phyloP scores from a whole-genome alignment of 2,329 filamentous ascomycete species.

The Aspergillus udagawae region DNA sequence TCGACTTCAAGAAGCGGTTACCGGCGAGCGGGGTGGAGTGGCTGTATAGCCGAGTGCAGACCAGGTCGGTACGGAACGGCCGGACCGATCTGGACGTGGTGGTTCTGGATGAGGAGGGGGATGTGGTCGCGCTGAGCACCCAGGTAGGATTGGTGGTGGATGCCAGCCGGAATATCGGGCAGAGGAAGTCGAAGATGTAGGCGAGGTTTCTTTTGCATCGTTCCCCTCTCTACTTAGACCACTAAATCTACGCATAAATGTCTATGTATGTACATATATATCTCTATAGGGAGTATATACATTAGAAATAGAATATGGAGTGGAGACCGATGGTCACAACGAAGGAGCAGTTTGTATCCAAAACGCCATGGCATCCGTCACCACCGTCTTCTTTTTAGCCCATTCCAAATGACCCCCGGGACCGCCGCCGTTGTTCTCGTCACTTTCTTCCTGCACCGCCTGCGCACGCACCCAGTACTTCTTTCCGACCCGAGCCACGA shows the following conservation, averaged over 20 bases:
- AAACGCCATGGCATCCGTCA: slow-evolving; percentile 39
- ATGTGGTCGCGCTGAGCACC: slow-evolving; percentile 64
- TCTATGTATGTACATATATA: slow-evolving; percentile 5
- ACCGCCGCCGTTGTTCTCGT: slow-evolving; percentile 12
- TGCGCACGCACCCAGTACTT: slow-evolving; percentile 42
- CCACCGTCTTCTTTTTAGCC: slow-evolving; percentile 31
- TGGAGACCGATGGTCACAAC: background rate
- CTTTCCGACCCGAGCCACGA: slow-evolving; percentile 32
- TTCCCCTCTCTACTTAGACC: background rate
- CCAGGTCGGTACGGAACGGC: slow-evolving; percentile 67
- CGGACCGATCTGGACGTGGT: slow-evolving; percentile 70
- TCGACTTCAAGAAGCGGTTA: slow-evolving; percentile 72
- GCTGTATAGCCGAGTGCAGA: slow-evolving; percentile 62
- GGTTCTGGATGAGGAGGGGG: slow-evolving; percentile 60
- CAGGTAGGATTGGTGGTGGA: slow-evolving; percentile 64
- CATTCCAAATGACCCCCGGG: slow-evolving; percentile 27
- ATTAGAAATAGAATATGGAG: background rate
- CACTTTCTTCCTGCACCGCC: slow-evolving; percentile 33
- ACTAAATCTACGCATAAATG: background rate
- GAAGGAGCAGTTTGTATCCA: slow-evolving; percentile 31
- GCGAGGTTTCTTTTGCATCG: background rate
- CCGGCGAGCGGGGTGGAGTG: slow-evolving; percentile 67
- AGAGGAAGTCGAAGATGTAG: slow-evolving; percentile 34
- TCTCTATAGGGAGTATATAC: slow-evolving; percentile 5
- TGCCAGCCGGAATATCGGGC: slow-evolving; percentile 59